Evolutionary conservation across 179 eudicot species (phyloP).

Genomic region (Beta corolliflora): DNA sequence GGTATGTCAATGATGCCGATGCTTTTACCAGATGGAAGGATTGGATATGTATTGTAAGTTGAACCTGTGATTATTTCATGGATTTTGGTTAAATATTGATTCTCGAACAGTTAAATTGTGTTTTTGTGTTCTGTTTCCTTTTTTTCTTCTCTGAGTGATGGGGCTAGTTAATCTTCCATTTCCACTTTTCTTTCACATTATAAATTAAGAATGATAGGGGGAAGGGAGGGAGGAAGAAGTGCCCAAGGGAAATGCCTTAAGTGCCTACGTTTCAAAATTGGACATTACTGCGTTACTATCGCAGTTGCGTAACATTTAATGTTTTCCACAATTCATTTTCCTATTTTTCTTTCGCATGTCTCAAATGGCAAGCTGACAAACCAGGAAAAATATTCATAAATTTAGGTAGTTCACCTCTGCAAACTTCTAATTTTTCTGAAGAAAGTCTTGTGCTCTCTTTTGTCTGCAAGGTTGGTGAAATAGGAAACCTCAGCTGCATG

Average conservation of each 20-base stretch:
- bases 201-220: background rate
- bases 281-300: no score
- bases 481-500: background rate
- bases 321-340: background rate
- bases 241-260: background rate
- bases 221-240: background rate
- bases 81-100: background rate
- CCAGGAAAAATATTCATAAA: background rate
- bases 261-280: no score
- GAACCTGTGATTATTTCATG: background rate
- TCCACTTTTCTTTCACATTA: background rate
- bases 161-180: background rate
- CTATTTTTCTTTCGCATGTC: background rate
- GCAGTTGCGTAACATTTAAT: background rate
- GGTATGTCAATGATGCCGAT: conserved; percentile 99
- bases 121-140: background rate
- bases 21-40: conserved; percentile 96
- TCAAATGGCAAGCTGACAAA: background rate
- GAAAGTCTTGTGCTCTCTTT: background rate
- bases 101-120: background rate
- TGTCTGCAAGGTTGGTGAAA: background rate
- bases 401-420: background rate
- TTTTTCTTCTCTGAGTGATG: background rate
- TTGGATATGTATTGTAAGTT: conserved; percentile 95
- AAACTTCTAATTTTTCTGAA: background rate